Conservation (phyloP, 2,329 filamentous ascomycete genomes). For the Aspergillus sojae region DNA sequence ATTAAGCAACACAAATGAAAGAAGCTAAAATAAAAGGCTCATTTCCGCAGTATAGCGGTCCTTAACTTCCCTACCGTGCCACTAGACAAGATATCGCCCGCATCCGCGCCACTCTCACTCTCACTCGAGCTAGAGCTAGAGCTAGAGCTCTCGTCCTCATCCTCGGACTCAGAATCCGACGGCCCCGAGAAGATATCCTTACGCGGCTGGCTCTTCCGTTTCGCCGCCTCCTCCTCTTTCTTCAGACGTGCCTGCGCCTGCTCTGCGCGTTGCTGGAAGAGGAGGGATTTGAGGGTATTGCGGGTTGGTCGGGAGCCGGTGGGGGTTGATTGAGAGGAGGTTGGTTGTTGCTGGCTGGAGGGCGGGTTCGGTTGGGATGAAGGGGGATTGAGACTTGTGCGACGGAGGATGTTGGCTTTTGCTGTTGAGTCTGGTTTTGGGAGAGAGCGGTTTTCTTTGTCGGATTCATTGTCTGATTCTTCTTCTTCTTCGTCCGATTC, state of each 20-base stretch:
- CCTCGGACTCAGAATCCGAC: conserved; percentile 22
- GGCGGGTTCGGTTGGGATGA: background rate
- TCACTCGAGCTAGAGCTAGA: conserved; percentile 10
- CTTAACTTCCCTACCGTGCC: conserved; percentile 22
- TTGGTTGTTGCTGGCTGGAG: conserved; percentile 2
- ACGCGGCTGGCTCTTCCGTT: background rate
- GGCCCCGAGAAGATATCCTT: conserved; percentile 14
- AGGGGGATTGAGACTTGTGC: background rate
- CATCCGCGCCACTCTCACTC: conserved; percentile 16
- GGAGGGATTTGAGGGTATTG: background rate
- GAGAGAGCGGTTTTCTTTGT: background rate
- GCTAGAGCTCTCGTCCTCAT: conserved; percentile 5
- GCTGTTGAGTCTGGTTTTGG: background rate
- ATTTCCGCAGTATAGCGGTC: background rate
- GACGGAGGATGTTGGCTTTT: background rate
- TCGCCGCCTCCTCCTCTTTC: background rate
- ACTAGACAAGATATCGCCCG: conserved; percentile 28
- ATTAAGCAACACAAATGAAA: background rate
- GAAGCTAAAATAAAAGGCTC: background rate
- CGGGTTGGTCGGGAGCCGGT: background rate
- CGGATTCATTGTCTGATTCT: background rate
- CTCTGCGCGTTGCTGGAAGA: conserved; percentile 7
- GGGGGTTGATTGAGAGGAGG: conserved; percentile 2
- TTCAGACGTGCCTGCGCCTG: conserved; percentile 6
- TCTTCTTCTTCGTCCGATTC: background rate